Evolutionary conservation across 257 asterid genomes (phyloP).

Genomic region (Nicotiana paniculata): DNA sequence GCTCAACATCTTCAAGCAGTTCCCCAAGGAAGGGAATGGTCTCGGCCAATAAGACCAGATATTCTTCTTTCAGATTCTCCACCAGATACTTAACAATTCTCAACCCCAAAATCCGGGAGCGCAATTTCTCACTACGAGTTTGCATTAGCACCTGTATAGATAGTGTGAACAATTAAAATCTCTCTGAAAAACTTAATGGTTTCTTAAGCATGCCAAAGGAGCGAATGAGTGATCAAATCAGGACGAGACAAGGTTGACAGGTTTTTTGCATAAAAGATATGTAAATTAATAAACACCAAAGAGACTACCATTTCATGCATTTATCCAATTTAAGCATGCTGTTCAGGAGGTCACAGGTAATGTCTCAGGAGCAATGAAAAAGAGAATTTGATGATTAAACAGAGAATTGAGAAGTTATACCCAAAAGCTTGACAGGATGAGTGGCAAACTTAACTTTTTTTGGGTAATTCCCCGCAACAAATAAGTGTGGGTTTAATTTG

Average conservation of each 20-base stretch:
- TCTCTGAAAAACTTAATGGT: background rate
- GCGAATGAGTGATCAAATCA: background rate
- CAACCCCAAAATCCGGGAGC: constrained; percentile 70
- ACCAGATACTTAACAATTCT: constrained; percentile 54
- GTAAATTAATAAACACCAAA: background rate
- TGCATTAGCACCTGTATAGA: constrained; percentile 79
- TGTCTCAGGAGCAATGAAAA: background rate
- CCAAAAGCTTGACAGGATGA: background rate
- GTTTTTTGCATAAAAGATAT: background rate
- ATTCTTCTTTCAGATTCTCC: constrained; percentile 83
- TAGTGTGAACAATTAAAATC: background rate
- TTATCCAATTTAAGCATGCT: background rate
- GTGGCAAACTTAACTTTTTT: background rate
- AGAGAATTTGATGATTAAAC: background rate
- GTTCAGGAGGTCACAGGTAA: background rate
- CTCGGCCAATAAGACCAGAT: constrained; percentile 61
- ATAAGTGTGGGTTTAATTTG: background rate
- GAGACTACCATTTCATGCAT: background rate
- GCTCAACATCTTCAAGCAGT: constrained; percentile 76
- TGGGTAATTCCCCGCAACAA: background rate
- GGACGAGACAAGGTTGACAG: background rate
- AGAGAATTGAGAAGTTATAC: background rate
- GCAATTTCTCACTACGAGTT: constrained; percentile 75
- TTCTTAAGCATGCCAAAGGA: background rate
- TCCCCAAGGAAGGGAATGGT: constrained; percentile 89